Evolutionary conservation across 768 basidiomycete species (phyloP).

Genomic region (Hysterangium stoloniferum): DNA sequence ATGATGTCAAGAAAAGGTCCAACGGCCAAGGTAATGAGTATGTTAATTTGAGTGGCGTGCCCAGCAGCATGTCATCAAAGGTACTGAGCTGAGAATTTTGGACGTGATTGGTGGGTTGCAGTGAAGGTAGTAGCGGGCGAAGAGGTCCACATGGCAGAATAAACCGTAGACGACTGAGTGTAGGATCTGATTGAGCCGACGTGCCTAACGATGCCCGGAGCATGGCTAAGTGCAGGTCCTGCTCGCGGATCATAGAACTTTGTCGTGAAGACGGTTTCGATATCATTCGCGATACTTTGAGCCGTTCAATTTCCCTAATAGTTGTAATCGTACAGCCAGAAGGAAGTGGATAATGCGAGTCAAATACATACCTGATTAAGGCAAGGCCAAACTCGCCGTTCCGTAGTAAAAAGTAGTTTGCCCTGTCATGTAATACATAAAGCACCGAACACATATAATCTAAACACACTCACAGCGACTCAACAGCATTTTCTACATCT

Average conservation of each 20-base stretch:
- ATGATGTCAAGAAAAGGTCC: constrained; percentile 76
- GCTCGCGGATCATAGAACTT: constrained; percentile 67
- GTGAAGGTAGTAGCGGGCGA: constrained; percentile 73
- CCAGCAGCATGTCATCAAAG: constrained; percentile 72
- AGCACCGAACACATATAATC: neutral
- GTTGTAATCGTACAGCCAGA: neutral
- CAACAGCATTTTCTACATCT: constrained; percentile 78
- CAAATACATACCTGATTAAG: constrained; percentile 40
- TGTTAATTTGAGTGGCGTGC: constrained; percentile 62
- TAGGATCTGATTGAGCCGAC: constrained; percentile 78
- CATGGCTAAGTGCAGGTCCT: constrained; percentile 81
- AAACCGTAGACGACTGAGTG: constrained; percentile 65
- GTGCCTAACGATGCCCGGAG: constrained; percentile 86
- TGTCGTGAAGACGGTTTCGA: constrained; percentile 43
- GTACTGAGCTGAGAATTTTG: constrained; percentile 28
- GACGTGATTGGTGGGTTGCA: constrained; percentile 28
- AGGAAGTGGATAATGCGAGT: neutral
- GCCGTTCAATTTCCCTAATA: constrained; percentile 64
- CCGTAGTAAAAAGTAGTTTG: constrained; percentile 79
- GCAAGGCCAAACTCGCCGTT: constrained; percentile 84
- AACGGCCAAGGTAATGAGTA: constrained; percentile 81
- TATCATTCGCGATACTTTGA: constrained; percentile 73
- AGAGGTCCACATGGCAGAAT: constrained; percentile 74
- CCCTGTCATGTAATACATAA: constrained; percentile 36
- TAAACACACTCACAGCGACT: constrained; percentile 59